Evolutionary conservation across 2,329 filamentous ascomycete species (phyloP).

Genomic region (Diaporthe amygdali): DNA sequence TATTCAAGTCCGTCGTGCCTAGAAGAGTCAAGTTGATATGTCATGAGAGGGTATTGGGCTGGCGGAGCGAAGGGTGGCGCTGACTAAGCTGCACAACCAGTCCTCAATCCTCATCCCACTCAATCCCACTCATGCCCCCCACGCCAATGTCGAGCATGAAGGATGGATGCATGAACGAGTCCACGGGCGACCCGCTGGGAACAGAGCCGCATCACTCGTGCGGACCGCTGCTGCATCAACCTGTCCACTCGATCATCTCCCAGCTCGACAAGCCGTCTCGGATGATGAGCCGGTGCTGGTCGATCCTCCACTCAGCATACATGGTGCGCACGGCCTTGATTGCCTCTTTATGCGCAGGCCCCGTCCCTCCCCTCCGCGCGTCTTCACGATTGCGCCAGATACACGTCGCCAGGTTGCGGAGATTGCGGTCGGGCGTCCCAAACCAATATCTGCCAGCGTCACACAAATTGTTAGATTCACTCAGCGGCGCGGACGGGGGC

Average conservation of each 20-base stretch:
- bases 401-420: slow-evolving; percentile 83
- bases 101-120: not conserved
- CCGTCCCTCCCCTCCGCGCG: slow-evolving; percentile 62
- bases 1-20: not conserved
- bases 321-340: slow-evolving; percentile 67
- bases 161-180: slow-evolving; percentile 9
- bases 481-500: not conserved
- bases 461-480: not conserved
- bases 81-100: not conserved
- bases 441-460: slow-evolving; percentile 77
- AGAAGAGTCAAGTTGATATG: not conserved
- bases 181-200: not conserved
- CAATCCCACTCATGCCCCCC: not conserved
- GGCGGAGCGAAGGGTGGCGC: not conserved
- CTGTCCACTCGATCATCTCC: slow-evolving; percentile 31
- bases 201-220: not conserved
- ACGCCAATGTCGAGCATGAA: slow-evolving; percentile 2
- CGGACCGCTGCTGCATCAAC: not conserved
- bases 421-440: slow-evolving; percentile 70
- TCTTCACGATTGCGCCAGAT: slow-evolving; percentile 67
- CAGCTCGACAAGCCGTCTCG: slow-evolving; percentile 51
- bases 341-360: slow-evolving; percentile 67
- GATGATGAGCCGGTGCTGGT: slow-evolving; percentile 72
- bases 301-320: slow-evolving; percentile 72
- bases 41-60: not conserved